Evolutionary conservation across 805 yeast genomes (phyloP).

Genomic region (Schizosaccharomyces octosporus): DNA sequence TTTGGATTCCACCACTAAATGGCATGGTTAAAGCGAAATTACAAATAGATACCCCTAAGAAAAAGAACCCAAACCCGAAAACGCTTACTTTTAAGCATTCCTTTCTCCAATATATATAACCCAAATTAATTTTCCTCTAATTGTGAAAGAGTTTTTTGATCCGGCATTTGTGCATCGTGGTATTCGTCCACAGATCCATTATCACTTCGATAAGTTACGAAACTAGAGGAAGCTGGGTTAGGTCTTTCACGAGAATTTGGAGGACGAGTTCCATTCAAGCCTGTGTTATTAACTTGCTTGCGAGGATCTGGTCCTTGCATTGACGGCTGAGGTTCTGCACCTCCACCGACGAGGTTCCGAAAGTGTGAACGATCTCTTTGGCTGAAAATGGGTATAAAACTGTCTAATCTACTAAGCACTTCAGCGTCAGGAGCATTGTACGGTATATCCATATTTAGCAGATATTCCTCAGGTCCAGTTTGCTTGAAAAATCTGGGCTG

Average conservation of each 20-base stretch:
- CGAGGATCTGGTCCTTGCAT: too few relatives aligned
- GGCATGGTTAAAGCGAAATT: too few relatives aligned
- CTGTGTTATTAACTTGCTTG: too few relatives aligned
- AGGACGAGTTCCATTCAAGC: too few relatives aligned
- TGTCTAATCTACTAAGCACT: background rate
- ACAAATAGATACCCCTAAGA: too few relatives aligned
- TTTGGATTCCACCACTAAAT: too few relatives aligned
- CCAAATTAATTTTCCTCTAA: background rate
- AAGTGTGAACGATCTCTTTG: background rate
- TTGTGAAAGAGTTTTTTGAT: background rate
- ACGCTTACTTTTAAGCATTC: too few relatives aligned
- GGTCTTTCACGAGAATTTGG: background rate
- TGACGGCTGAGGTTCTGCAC: background rate
- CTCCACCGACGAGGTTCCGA: background rate
- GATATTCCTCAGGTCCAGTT: slow-evolving; percentile 11
- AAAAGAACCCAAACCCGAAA: too few relatives aligned
- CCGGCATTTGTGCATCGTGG: slow-evolving; percentile 5
- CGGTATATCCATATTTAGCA: background rate
- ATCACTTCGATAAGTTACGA: slow-evolving; percentile 12
- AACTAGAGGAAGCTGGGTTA: background rate
- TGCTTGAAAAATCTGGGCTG: slow-evolving; percentile 53
- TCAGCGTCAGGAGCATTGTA: background rate
- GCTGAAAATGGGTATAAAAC: background rate
- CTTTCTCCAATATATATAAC: too few relatives aligned
- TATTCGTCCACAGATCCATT: slow-evolving; percentile 9